Evolutionary conservation across 164 flowering plant species (phyloP), one percentile per base, ranked within the genome.

Genomic region (Amborella trichopoda): DNA sequence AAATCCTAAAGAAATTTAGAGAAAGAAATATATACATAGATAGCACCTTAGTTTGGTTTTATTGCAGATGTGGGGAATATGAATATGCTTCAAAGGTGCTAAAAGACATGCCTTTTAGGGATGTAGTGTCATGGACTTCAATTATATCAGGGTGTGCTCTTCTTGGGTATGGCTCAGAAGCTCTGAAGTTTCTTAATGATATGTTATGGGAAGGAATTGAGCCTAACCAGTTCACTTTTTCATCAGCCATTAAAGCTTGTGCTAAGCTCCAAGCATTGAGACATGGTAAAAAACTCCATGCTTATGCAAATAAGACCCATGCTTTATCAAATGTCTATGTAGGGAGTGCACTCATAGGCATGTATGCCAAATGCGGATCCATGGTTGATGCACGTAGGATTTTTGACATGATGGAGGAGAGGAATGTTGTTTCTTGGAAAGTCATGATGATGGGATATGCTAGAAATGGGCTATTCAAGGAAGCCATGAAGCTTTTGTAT

Each of bases 81-180:
- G 16, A 9, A 30, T 37, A 39, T 34, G 85, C 89, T 25, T 52
- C 68, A 9, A 73, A 59, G 25, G 80, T 82, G 46, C 83, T 85
- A 34, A 69, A 74, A 41, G 42, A 34, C 26, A 74, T 85, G 90
- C 83, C 94, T 26, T 32, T 63, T 6, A 77, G 75, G 56, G 93
- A 85, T 64, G 94, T 80, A 18, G 72, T 89, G 26, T 64, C 95
- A 11, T 89, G 95, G 95, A 89, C 93, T 13, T 80, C 95, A 13
- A 71, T 85, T 19, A 83, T 89, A 23, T 82, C 90, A 34, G 87
- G 95, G 6, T 71, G 63, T 62, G 72, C 80, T 14, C 59, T 44
- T 49, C 65, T 69, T 8, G 94, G 88, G 23, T 71, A 68, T 44
- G 97, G 73, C 40, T 23, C 56, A 11, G 83, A 82, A 59, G 94